Base-by-base conservation (phyloP, 140 eudicot genomes). In the Erigeron philadelphicus region DNA sequence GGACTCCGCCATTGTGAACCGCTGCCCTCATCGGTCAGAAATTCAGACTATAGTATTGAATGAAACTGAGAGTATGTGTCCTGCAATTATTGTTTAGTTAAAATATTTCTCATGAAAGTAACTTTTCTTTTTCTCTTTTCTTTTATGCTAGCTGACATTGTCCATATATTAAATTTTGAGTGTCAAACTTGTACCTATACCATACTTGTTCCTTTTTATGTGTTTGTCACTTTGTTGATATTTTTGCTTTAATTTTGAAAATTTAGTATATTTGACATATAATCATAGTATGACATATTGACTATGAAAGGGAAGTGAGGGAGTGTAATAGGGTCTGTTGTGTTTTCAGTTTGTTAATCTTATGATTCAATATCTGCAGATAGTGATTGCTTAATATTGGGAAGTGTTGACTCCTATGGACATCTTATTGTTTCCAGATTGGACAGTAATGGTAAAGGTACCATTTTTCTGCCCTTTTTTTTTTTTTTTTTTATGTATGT, bases 381-480 rank as follows among this genome's bases (percentile, higher is more conserved):
- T 71, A 66, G n/a, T 58, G 85, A 73, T 69, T 66, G 75, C 79
- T 78, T 72, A 47, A 74, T 87, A 60, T 61, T 89, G 79, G 96
- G 96, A 69, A 89, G 91, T 75, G 95, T 89, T 31, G 96, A 86
- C 75, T 87, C 91, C 8, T 89, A 76, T 72, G 96, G 96, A 59
- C 96, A 81, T 70, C 96, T 89, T 68, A 89, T 89, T 75, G 96
- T 89, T 55, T 86, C 96, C 66, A 80, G 67, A 65, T 58, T 82
- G 75, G 85, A 79, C 79, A 62, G 61, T 55, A 61, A 63, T 55
- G 83, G 81, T 77, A 67, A 84, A 80, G 89, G 91, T 84, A 78
- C 46, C 15, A n/a, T 69, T 18, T 50, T 70, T 2, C 21, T 50
- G 21, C n/a, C n/a, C n/a, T n/a, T n/a, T n/a, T n/a, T n/a, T n/a